Percentiles rank a stretch among this genome's conserved stretches.
These are phyloP conservation scores for Dissophora globulifera DNA, from an alignment of 192 early-diverging fungal species.

Conservation along the genomic window DNA sequence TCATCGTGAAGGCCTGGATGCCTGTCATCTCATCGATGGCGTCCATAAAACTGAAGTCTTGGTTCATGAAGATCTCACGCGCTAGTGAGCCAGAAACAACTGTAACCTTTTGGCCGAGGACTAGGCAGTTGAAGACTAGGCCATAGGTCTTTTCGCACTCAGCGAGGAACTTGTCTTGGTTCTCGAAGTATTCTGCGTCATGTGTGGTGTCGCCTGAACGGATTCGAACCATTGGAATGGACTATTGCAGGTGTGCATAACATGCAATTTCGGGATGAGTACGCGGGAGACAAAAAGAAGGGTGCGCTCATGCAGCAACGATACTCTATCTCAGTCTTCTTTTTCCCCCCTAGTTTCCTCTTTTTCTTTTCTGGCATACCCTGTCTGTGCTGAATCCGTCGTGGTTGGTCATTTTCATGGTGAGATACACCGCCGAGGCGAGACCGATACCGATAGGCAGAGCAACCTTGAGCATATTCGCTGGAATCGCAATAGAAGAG, in stretches of 20 bases:
- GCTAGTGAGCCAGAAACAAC: constrained; percentile 19
- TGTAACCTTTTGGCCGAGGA: constrained; percentile 6
- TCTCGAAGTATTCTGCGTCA: constrained; percentile 20
- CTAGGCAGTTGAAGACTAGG: constrained; percentile 11
- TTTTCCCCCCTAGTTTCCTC: too few species aligned
- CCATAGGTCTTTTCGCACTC: constrained; percentile 19
- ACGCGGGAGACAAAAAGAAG: too few species aligned
- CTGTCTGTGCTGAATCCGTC: not conserved
- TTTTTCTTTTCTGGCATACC: too few species aligned
- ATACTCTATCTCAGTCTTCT: too few species aligned
- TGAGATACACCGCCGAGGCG: constrained; percentile 33
- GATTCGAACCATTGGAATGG: constrained; percentile 3
- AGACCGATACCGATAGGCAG: constrained; percentile 39
- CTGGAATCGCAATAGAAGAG: constrained; percentile 3
- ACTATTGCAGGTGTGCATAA: not conserved
- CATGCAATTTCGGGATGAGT: too few species aligned
- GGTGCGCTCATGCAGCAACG: too few species aligned
- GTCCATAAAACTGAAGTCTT: constrained; percentile 12
- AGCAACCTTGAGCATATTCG: constrained; percentile 14
- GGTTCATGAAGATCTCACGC: constrained; percentile 35
- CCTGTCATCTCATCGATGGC: constrained; percentile 4
- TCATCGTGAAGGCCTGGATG: not conserved
- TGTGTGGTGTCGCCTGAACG: constrained; percentile 12
- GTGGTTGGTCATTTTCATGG: not conserved
- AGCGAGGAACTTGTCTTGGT: constrained; percentile 14